Evolutionary conservation across 2,329 filamentous ascomycete species (phyloP).

Genomic region (Akanthomyces muscarius): DNA sequence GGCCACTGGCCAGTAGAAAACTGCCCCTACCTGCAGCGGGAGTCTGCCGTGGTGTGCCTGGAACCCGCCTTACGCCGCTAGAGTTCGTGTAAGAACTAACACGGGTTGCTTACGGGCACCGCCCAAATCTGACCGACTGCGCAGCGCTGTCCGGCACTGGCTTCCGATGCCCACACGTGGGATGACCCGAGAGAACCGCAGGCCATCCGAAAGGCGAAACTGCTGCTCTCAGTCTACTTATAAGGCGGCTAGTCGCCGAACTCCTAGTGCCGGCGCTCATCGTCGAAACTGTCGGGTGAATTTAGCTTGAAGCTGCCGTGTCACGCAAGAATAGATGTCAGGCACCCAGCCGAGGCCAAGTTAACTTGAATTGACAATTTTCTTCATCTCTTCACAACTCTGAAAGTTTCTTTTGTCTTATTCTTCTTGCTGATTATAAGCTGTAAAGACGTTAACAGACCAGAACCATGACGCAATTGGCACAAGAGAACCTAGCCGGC

Average conservation of each 20-base stretch:
- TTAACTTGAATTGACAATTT: constrained; percentile 9
- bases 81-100: constrained; percentile 12
- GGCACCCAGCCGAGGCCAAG: constrained; percentile 1
- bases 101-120: constrained; percentile 7
- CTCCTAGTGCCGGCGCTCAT: not conserved
- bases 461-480: not conserved
- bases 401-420: not conserved
- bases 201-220: no score
- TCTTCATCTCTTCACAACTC: not conserved
- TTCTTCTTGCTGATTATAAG: not conserved
- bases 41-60: not conserved
- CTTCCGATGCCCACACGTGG: not conserved
- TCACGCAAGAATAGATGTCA: constrained; percentile 9
- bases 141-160: not conserved
- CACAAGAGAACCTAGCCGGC: not conserved
- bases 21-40: not conserved
- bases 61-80: constrained; percentile 8
- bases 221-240: not conserved
- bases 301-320: constrained; percentile 9
- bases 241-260: constrained; percentile 12
- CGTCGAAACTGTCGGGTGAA: not conserved
- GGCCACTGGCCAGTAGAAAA: not conserved
- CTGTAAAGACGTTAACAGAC: not conserved
- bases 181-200: not conserved
- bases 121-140: constrained; percentile 12